Evolutionary conservation across 2,329 filamentous ascomycete species (phyloP), one percentile per base, ranked within the genome.

Genomic region (Cercospora citrullina): DNA sequence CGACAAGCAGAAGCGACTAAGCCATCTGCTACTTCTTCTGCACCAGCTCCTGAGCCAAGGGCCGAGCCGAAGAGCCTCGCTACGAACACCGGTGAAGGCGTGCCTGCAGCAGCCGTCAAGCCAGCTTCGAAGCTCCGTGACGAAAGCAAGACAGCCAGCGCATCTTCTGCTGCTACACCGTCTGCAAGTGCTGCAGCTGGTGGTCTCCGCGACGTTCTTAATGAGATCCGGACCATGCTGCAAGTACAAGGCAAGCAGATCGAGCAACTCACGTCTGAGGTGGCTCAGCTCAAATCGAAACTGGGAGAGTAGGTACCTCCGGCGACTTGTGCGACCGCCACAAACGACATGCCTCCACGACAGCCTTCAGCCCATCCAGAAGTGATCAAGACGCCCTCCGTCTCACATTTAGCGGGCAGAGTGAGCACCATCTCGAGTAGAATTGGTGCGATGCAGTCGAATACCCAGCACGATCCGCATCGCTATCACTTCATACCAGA

Each of bases 171-270:
- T 14, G 42, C 69, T 12, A 76, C 80, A 5, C 76, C 82, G 21
- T 75, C 80, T 9, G 73, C 80, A 39, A 76, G 79, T 26, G 75
- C 83, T 14, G 82, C 83, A 1, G 81, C 84, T 2, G 85, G 84
- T 48, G 81, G 82, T 7, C 83, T 92, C 12, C 88, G 90, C 74
- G 83, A 87, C 31, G 88, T 90, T 5, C 85, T 97, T 53, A 84
- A 87, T 42, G 87, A 94, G 75, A 95, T 96, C 81, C 94, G 92
- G 81, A 83, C 86, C 65, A 82, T 95, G 73, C 84, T 97, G 36
- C 88, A 92, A 78, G 86, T 87, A 71, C 93, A 97, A 81, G 92
- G 87, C 65, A 88, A 87, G 82, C 88, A 93, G 72, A 91, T 97
- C 76, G 87, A 84, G 69, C 84, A 87, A n/a, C 91, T 97, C 81